Base-by-base conservation (phyloP, 2,329 filamentous ascomycete genomes). In the Diaporthe caulivora region DNA sequence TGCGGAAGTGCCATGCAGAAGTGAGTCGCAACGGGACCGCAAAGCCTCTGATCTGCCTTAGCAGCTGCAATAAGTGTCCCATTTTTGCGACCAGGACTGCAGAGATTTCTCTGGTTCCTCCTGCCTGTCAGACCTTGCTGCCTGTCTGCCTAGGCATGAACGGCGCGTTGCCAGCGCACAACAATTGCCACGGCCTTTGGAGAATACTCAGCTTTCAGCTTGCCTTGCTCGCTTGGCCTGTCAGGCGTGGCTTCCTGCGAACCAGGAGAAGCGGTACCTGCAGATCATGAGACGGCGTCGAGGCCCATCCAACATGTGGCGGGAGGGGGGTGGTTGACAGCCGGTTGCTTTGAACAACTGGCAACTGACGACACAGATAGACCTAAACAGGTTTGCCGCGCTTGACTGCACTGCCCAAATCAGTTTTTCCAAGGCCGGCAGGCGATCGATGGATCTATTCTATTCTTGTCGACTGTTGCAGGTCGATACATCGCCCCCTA, bases 121-220 rank as follows among this genome's bases (percentile, higher is more conserved):
- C 13, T 34, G 18, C 53, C 49, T 29, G 29, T 11, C 67, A 29
- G 24, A 24, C 57, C 17, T 37, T 26, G 21, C 13, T 72, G 60
- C 21, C 31, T 26, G 24, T 53, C 49, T 42, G 58, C 58, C 58
- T 62, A 31, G 58, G 58, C 40, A 29, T 21, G 17, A 44, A 31
- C 37, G 55, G 53, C 37, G 58, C 10, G 60, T 24, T 71, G 72
- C 72, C 72, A 74, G 40, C 72, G 67, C 72, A 74, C 40, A 40
- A 57, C 54, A 71, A 37, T 71, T 44, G 72, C 72, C 72, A 74
- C 67, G 34, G 57, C 40, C 76, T 37, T 40, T 21, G 21, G 40
- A 65, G 65, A 69, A 71, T 73, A 78, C 79, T 79, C 79, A 78
- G 44, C 73, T 78, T 80, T 81, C 80, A 81, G 80, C 80, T 81